Base-by-base conservation (phyloP, 2,329 filamentous ascomycete species). In the Clarireedia sp. region DNA sequence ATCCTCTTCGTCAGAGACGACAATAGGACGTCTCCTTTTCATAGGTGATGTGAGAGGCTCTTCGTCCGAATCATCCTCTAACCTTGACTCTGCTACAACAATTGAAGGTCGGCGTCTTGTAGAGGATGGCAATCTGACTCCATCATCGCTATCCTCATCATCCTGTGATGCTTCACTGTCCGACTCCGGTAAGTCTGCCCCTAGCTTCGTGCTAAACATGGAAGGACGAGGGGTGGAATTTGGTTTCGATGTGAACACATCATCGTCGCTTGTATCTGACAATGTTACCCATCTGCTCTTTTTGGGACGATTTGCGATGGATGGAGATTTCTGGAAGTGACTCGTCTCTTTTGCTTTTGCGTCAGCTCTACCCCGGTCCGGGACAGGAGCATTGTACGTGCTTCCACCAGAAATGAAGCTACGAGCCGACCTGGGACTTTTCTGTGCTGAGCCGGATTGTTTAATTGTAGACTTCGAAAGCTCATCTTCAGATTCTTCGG, bases 31-130 rank as follows among this genome's bases (percentile, higher is more conserved):
- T 17, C 48, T 46, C 17, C 57, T 56, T 38, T 63, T 63, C 45
- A 62, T 26, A 3, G 61, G 62, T 17, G 60, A 64, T n/a, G 52
- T 49, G 9, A 57, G 38, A 14, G 58, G 54, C 21, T 59, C 55
- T 19, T 54, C 53, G 16, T 59, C 58, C 2, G 45, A 33, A 24
- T 59, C 52, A 17, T 60, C 58, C 2, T 58, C 54, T 10, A 55
- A 33, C 9, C 50, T 36, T 14, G 50, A 52, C 38, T 23, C 48
- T 7, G 40, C 24, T 40, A 43, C n/a, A 43, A 47, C 43, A 23
- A 24, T n/a, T 45, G 43, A 26, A 12, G 10, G 21, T 10, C 56
- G 57, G 9, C 60, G 59, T 43, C 58, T 63, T 10, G 54, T 21
- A 41, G 62, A 58, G 29, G 63, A 66, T 26, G 49, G 57, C 5